These are phyloP conservation scores for Sesbania bispinosa DNA, from an alignment of 306 rosid genomes.

Conservation along the genomic window DNA sequence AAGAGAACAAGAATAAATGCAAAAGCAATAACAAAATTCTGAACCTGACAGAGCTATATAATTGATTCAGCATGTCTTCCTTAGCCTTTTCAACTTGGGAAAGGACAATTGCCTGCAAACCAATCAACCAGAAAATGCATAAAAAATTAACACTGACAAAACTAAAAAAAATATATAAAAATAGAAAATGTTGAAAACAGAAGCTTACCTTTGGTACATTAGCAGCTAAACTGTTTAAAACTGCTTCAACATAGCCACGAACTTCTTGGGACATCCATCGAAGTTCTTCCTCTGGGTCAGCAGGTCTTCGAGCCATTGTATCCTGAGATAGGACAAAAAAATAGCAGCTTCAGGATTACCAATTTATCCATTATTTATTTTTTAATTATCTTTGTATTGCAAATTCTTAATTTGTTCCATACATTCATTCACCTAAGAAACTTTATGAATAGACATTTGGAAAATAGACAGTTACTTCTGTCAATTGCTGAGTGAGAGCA, in stretches of 20 bases:
- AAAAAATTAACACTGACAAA: slow-evolving; percentile 17
- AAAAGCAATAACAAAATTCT: slow-evolving; percentile 13
- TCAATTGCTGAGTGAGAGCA: background rate
- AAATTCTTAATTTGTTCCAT: background rate
- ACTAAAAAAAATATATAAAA: background rate
- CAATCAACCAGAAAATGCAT: slow-evolving; percentile 29
- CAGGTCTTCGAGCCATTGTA: slow-evolving; percentile 93
- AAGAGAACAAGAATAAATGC: slow-evolving; percentile 1
- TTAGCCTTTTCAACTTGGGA: slow-evolving; percentile 98
- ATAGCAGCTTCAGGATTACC: background rate
- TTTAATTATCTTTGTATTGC: background rate
- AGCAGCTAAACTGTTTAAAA: slow-evolving; percentile 97
- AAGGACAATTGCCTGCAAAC: slow-evolving; percentile 92
- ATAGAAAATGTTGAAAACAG: background rate
- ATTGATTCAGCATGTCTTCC: slow-evolving; percentile 95
- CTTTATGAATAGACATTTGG: background rate
- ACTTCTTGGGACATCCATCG: slow-evolving; percentile 99
- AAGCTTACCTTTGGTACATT: slow-evolving; percentile 85
- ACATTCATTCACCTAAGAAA: background rate
- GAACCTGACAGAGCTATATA: slow-evolving; percentile 93
- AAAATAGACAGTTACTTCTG: background rate
- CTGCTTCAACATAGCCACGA: slow-evolving; percentile 97
- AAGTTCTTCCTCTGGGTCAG: slow-evolving; percentile 97
- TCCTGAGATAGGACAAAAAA: slow-evolving; percentile 46
- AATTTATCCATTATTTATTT: background rate